Conservation (phyloP, 208 protist genomes). For the Leishmania lainsoni region DNA sequence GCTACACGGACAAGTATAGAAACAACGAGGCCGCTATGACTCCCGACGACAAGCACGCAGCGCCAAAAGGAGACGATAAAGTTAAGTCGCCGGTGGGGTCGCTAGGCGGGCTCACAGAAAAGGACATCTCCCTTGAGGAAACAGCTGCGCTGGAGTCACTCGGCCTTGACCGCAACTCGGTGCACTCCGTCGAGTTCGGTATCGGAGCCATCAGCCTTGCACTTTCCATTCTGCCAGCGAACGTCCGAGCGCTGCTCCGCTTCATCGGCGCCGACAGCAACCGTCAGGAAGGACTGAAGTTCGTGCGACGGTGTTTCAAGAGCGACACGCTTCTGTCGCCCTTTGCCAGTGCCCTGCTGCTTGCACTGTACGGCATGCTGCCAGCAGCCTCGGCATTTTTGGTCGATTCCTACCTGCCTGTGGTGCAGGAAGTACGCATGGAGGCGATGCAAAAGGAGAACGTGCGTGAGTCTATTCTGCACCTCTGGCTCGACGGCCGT, state of each 20-base stretch:
- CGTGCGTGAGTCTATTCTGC: conserved; percentile 48
- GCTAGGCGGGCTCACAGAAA: conserved; percentile 4
- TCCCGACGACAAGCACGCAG: too few relatives aligned
- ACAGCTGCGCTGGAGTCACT: conserved; percentile 31
- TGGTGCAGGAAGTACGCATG: conserved; percentile 28
- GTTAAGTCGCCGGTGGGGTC: conserved; percentile 7
- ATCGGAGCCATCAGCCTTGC: conserved; percentile 50
- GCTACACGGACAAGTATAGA: conserved; percentile 27
- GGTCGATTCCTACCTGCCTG: conserved; percentile 27
- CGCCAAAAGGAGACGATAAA: not conserved
- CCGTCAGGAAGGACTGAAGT: conserved; percentile 40
- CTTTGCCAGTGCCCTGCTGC: conserved; percentile 52
- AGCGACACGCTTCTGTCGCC: conserved; percentile 64
- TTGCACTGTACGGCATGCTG: conserved; percentile 47
- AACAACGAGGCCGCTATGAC: not conserved
- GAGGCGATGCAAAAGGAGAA: conserved; percentile 26
- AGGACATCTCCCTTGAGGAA: conserved; percentile 20
- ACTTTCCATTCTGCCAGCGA: conserved; percentile 49
- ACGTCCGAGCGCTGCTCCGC: conserved; percentile 38
- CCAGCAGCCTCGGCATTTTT: conserved; percentile 42
- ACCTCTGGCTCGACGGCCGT: conserved; percentile 63
- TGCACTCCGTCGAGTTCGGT: conserved; percentile 56
- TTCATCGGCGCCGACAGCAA: conserved; percentile 57
- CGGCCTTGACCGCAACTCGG: conserved; percentile 58
- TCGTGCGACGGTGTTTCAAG: conserved; percentile 46